Evolutionary conservation across 2,329 filamentous ascomycete species (phyloP).

Genomic region (Trichophyton benhamiae): DNA sequence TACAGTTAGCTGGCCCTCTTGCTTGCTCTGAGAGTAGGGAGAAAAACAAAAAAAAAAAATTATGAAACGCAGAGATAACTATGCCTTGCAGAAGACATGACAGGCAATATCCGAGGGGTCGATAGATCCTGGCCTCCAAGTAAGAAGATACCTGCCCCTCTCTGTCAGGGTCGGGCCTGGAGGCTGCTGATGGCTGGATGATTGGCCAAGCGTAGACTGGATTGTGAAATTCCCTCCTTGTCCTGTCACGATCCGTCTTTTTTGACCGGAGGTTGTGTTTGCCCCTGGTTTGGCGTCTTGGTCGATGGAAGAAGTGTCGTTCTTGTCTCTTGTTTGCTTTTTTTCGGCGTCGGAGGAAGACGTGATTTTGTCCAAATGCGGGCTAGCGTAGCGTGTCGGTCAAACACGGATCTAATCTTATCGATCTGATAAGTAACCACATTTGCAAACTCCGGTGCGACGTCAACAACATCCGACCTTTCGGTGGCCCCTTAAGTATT

Average conservation of each 20-base stretch:
- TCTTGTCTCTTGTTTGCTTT: background rate
- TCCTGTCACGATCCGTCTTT: too few species aligned
- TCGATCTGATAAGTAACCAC: constrained; percentile 10
- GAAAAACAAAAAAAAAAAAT: background rate
- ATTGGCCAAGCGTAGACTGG: background rate
- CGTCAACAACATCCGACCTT: background rate
- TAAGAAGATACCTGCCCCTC: background rate
- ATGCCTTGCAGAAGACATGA: background rate
- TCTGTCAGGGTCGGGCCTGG: background rate
- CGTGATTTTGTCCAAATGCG: background rate
- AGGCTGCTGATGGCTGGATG: background rate
- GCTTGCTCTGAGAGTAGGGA: background rate
- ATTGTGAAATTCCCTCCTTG: background rate
- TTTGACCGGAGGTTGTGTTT: background rate
- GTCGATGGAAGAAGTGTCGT: background rate
- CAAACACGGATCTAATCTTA: constrained; percentile 15
- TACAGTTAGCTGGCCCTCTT: background rate
- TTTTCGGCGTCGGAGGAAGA: background rate
- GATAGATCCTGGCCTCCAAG: background rate
- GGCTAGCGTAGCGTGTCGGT: background rate
- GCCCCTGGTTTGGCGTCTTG: background rate
- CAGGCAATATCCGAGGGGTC: background rate
- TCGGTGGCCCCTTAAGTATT: background rate
- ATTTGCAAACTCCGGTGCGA: constrained; percentile 6
- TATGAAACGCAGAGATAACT: background rate